Base-by-base conservation (phyloP, 495 filamentous ascomycete species). In the Aspergillus wentii region DNA sequence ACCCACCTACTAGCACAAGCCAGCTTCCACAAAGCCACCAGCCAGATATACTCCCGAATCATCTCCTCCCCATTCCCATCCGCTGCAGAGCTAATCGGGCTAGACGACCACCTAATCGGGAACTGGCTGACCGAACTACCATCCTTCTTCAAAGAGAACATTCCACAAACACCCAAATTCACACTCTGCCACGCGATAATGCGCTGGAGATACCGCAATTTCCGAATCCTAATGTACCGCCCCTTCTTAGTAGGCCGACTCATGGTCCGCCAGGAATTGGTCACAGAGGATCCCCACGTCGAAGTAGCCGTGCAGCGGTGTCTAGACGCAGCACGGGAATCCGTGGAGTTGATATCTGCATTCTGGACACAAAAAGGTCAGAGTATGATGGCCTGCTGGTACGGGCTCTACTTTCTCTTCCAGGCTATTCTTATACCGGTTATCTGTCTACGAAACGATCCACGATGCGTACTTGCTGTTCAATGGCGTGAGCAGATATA, bases 381-480 rank as follows among this genome's bases (percentile, higher is more conserved):
- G 21, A 46, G 17, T 17, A 46, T 42, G 39, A 45, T 53, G 45
- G 42, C 45, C 22, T 49, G 45, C 34, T 53, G 49, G 49, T 49
- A 53, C 21, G 49, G 41, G 4, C 32, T 53, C 4, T 48, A 53
- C 28, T 49, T 53, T 14, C 19, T 53, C 10, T 53, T 49, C 16
- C 44, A 48, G 17, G 49, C 49, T 6, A 30, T 46, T 22, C 39
- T 53, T 1, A 53, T 46, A 15, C 45, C 49, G 11, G 46, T 53
- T 8, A 43, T 49, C 14, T 53, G 49, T 22, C 34, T 53, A 1
- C 49, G 49, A 5, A 49, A 53, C 28, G 36, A 49, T 29, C 49
- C 38, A 18, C 42, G 40, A 25, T 8, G 23, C 16, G 5, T 18
- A 18, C 39, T 35, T 1, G 48, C 42, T 4, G 21, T 13, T 1